phyloP scores from a whole-genome alignment of 805 yeast genomes.

The Barnettozyma botsteinii region DNA sequence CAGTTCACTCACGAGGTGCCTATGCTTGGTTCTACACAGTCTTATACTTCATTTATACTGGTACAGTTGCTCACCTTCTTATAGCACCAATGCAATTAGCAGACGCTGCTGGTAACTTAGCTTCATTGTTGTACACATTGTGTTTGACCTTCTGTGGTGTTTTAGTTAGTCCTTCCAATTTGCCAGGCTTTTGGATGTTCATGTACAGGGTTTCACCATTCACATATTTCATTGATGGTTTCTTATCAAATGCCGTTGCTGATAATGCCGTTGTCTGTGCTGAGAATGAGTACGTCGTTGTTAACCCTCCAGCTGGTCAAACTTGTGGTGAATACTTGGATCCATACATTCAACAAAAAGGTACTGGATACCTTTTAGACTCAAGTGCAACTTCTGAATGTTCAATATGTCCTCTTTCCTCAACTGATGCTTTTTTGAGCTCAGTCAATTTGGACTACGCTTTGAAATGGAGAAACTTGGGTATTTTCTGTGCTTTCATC shows the following conservation, averaged over 20 bases:
- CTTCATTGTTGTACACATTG: constrained; percentile 51
- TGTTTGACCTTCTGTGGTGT: constrained; percentile 74
- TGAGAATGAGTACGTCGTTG: constrained; percentile 37
- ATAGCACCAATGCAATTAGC: constrained; percentile 54
- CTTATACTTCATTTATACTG: constrained; percentile 45
- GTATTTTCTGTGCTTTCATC: constrained; percentile 43
- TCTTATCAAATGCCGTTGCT: constrained; percentile 51
- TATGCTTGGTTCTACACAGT: constrained; percentile 37
- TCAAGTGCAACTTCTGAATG: constrained; percentile 42
- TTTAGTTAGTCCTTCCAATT: constrained; percentile 43
- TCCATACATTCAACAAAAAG: constrained; percentile 27
- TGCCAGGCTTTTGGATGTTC: constrained; percentile 73
- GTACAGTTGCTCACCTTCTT: constrained; percentile 51
- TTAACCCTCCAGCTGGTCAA: constrained; percentile 48
- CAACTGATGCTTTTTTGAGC: constrained; percentile 56
- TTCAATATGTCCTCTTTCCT: constrained; percentile 48
- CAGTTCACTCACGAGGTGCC: constrained; percentile 45
- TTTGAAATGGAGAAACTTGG: constrained; percentile 65
- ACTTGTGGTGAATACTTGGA: constrained; percentile 53
- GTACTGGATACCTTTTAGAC: constrained; percentile 18
- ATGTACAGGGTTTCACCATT: constrained; percentile 70
- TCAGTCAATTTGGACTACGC: constrained; percentile 33
- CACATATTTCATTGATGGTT: constrained; percentile 56
- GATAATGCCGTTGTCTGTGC: constrained; percentile 42
- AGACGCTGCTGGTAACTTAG: constrained; percentile 59